phyloP scores from a whole-genome alignment of 768 basidiomycete species.

The Naganishia kalamii region DNA sequence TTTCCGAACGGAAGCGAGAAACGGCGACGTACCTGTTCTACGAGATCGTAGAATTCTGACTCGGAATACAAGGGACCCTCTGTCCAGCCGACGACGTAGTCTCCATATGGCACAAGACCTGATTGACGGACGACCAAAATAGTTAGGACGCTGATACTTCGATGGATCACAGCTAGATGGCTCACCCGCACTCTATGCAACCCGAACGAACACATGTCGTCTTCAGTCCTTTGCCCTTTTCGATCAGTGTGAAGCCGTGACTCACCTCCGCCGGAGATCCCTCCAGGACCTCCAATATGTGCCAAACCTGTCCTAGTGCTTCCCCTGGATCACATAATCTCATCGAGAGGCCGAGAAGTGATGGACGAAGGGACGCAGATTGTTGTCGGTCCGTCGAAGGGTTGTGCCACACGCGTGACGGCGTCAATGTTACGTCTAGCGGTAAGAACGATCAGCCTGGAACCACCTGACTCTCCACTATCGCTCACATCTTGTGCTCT shows the following conservation, averaged over 20 bases:
- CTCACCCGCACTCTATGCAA: conserved; percentile 17
- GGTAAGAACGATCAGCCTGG: background rate
- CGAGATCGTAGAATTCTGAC: conserved; percentile 91
- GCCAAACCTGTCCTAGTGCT: conserved; percentile 92
- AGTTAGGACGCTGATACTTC: background rate
- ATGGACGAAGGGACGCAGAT: conserved; percentile 55
- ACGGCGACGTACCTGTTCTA: conserved; percentile 65
- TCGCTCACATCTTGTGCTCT: conserved; percentile 40
- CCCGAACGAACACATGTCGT: background rate
- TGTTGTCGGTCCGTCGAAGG: conserved; percentile 37
- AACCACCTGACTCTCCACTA: background rate
- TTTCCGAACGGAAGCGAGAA: background rate
- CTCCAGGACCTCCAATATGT: conserved; percentile 92
- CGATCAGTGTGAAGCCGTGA: background rate
- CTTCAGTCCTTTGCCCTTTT: background rate
- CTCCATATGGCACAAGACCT: conserved; percentile 83
- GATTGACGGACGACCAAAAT: background rate
- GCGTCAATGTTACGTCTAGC: conserved; percentile 72
- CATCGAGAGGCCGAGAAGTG: conserved; percentile 87
- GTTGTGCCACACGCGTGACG: conserved; percentile 72
- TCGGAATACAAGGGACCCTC: conserved; percentile 86
- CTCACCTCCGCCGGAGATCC: conserved; percentile 83
- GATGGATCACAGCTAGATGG: background rate
- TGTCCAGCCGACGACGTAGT: conserved; percentile 81
- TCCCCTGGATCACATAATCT: conserved; percentile 83